Evolutionary conservation across 805 yeast genomes (phyloP).

Genomic region (Pichia scutulata): DNA sequence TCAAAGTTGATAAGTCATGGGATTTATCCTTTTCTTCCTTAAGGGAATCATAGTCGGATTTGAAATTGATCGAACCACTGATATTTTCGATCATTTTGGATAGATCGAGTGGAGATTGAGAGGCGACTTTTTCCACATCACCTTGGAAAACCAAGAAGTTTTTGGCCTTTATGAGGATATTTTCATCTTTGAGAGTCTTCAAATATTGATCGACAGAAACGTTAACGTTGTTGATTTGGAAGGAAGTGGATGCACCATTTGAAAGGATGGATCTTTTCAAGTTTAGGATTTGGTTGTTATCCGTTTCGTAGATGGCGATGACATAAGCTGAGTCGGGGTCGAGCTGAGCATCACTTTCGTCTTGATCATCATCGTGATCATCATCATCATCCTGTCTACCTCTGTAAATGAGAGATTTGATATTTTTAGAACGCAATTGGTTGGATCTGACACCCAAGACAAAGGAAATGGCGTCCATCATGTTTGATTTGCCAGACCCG

Average conservation of each 20-base stretch:
- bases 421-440: slow-evolving; percentile 65
- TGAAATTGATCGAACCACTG: slow-evolving; percentile 69
- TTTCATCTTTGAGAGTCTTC: slow-evolving; percentile 60
- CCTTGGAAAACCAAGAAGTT: slow-evolving; percentile 95
- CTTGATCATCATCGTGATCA: slow-evolving; percentile 17
- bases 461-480: slow-evolving; percentile 90
- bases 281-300: slow-evolving; percentile 48
- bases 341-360: slow-evolving; percentile 16
- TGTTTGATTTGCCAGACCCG: slow-evolving; percentile 97
- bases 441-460: slow-evolving; percentile 77
- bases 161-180: slow-evolving; percentile 79
- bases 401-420: slow-evolving; percentile 75
- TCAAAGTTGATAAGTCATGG: slow-evolving; percentile 52
- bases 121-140: slow-evolving; percentile 88
- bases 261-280: slow-evolving; percentile 55
- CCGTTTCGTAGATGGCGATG: slow-evolving; percentile 63
- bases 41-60: slow-evolving; percentile 57
- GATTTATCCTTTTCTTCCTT: slow-evolving; percentile 60
- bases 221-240: slow-evolving; percentile 50
- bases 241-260: slow-evolving; percentile 53
- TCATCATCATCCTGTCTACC: slow-evolving; percentile 40
- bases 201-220: slow-evolving; percentile 63
- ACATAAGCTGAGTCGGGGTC: slow-evolving; percentile 59
- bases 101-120: slow-evolving; percentile 73
- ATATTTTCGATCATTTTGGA: slow-evolving; percentile 71